Evolutionary conservation across 306 rosid genomes (phyloP), one percentile per base, ranked within the genome.

Genomic region (Luffa acutangula): DNA sequence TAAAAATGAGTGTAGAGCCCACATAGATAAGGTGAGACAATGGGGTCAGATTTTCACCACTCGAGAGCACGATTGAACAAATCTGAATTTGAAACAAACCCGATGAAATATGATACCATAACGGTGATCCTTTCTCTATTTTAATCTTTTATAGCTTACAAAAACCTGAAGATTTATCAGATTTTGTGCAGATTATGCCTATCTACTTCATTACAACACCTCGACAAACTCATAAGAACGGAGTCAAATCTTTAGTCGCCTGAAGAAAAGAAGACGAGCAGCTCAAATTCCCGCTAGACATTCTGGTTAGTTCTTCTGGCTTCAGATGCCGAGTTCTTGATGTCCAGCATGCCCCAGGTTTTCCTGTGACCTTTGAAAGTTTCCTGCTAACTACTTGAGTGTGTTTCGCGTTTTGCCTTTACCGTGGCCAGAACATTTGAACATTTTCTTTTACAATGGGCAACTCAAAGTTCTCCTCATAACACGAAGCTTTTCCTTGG

Each of bases 381-480:
- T 72, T 25, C 6, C 17, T 18, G 76, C 76, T 70, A 70, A 21
- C 76, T 42, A 70, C 76, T 70, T 9, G 7, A 70, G 56, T 70
- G 36, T 13, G 41, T 42, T 41, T 12, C 36, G 4, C 21, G 76
- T 70, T 70, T 31, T 60, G 21, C 34, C 41, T 25, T 25, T 13
- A 46, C 13, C 58, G 25, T 25, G 41, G 6, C 21, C 6, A 37
- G 34, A 4, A 59, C 10, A 36, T 41, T 13, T 58, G 71, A 77
- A 7, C 56, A 5, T 77, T 12, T 75, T 51, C 76, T 64, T 51
- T 91, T 88, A 94, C 76, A 87, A 18, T 78, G 85, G 83, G 78
- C 90, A 85, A 49, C 98, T 94, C 51, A 63, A 76, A 21, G 82
- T 87, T 86, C 97, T 94, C 82, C 90, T 88, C 83, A 92, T 56